Evolutionary conservation across 2,329 filamentous ascomycete genomes (phyloP).

Genomic region (Talaromyces sp.): DNA sequence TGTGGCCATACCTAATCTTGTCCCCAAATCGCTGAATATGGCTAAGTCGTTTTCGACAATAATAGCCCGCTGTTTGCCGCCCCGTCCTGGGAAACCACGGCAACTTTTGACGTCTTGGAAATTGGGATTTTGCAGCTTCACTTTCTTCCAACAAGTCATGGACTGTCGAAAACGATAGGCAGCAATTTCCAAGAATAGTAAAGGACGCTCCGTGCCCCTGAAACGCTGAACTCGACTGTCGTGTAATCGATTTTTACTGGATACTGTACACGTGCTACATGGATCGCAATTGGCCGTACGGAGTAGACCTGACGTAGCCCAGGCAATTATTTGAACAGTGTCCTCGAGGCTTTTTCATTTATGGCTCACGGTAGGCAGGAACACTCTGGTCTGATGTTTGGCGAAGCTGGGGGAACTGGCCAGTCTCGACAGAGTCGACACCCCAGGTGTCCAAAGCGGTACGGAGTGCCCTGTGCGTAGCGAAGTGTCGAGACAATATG

Average conservation of each 20-base stretch:
- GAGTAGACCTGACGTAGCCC: background rate
- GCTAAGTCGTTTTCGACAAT: background rate
- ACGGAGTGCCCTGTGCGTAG: background rate
- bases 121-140: background rate
- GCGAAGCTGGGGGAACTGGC: background rate
- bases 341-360: background rate
- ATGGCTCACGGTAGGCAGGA: background rate
- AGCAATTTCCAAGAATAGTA: background rate
- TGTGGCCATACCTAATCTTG: background rate
- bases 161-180: background rate
- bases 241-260: background rate
- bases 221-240: background rate
- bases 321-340: background rate
- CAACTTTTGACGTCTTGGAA: background rate
- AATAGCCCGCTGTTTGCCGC: background rate
- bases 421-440: background rate
- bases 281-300: background rate
- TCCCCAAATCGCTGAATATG: background rate
- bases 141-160: background rate
- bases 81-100: background rate
- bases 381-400: background rate
- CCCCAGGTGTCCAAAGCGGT: background rate
- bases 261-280: background rate
- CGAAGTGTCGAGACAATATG: background rate
- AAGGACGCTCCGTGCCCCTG: background rate